These are phyloP conservation scores for Hortaea sp. DNA, from an alignment of 2,329 filamentous ascomycete genomes.

Conservation along the genomic window DNA sequence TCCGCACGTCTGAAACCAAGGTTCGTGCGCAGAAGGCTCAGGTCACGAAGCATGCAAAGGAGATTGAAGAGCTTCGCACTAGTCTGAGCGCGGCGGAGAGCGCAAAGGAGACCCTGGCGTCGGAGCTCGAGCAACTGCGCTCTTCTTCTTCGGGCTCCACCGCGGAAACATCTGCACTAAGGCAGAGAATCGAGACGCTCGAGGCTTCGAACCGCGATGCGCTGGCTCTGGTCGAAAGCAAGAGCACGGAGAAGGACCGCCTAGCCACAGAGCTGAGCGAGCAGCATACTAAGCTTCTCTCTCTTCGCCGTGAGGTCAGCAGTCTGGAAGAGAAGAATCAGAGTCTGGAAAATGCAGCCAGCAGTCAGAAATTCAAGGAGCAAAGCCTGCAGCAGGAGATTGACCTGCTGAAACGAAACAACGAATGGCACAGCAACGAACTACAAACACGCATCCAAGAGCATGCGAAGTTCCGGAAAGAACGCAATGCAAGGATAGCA, in stretches of 20 bases:
- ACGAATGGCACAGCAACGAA: conserved; percentile 87
- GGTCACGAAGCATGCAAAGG: conserved; percentile 72
- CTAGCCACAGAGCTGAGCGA: conserved; percentile 77
- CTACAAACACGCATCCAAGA: conserved; percentile 83
- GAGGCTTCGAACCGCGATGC: conserved; percentile 91
- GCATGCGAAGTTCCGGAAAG: conserved; percentile 81
- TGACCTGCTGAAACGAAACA: conserved; percentile 76
- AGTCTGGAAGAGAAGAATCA: conserved; percentile 76
- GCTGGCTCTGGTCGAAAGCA: conserved; percentile 77
- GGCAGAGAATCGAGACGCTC: conserved; percentile 72
- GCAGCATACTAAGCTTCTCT: conserved; percentile 79
- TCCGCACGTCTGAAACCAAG: conserved; percentile 73
- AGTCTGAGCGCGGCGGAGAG: conserved; percentile 78
- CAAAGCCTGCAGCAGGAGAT: conserved; percentile 85
- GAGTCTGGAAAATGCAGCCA: conserved; percentile 66
- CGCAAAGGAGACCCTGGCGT: conserved; percentile 62
- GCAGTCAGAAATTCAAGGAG: conserved; percentile 79
- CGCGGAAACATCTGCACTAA: conserved; percentile 64
- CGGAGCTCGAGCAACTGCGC: conserved; percentile 69
- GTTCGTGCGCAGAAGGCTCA: conserved; percentile 71
- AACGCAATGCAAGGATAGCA: conserved; percentile 81
- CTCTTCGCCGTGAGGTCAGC: conserved; percentile 73
- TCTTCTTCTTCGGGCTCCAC: conserved; percentile 63
- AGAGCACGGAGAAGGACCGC: conserved; percentile 75
- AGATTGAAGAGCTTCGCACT: conserved; percentile 69